Evolutionary conservation across 148 eudicot genomes (phyloP).

Genomic region (Vaccinium macrocarpon): DNA sequence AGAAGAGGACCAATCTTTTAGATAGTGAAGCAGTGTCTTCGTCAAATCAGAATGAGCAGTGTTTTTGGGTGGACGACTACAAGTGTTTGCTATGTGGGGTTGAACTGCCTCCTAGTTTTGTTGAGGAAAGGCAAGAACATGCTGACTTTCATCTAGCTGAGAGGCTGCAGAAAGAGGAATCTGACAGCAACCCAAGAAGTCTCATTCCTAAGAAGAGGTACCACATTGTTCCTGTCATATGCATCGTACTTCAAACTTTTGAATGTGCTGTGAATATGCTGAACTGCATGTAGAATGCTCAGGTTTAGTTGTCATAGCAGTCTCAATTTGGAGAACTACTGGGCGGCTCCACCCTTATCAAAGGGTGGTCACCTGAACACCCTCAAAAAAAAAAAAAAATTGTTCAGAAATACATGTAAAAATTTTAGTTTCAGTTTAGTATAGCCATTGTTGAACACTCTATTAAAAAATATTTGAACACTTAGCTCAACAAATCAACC

Average conservation of each 20-base stretch:
- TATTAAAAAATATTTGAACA: too few relatives aligned
- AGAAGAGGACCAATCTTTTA: constrained; percentile 13
- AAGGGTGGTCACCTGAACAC: too few relatives aligned
- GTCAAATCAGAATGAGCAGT: constrained; percentile 32
- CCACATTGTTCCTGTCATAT: constrained; percentile 6
- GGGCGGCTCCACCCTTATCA: too few relatives aligned
- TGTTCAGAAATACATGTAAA: too few relatives aligned
- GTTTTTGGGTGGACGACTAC: constrained; percentile 74
- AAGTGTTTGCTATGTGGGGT: constrained; percentile 79
- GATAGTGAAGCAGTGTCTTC: constrained; percentile 41
- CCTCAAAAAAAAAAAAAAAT: too few relatives aligned
- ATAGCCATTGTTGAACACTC: too few relatives aligned
- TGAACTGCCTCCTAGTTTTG: constrained; percentile 77
- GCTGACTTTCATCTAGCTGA: constrained; percentile 84
- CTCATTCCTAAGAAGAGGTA: constrained; percentile 51
- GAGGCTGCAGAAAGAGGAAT: constrained; percentile 66
- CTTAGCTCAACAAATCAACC: too few relatives aligned
- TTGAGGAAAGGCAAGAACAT: constrained; percentile 94
- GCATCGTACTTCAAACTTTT: neutral
- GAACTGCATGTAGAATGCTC: neutral
- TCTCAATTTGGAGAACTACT: neutral
- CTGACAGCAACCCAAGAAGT: constrained; percentile 31
- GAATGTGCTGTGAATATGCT: neutral
- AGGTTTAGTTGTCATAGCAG: neutral
- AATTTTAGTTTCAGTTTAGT: too few relatives aligned